Percentiles rank a stretch among this genome's conserved stretches.
Evolutionary conservation across 1,139 yeast species (phyloP).

Genomic region (Yamadazyma sp.): DNA sequence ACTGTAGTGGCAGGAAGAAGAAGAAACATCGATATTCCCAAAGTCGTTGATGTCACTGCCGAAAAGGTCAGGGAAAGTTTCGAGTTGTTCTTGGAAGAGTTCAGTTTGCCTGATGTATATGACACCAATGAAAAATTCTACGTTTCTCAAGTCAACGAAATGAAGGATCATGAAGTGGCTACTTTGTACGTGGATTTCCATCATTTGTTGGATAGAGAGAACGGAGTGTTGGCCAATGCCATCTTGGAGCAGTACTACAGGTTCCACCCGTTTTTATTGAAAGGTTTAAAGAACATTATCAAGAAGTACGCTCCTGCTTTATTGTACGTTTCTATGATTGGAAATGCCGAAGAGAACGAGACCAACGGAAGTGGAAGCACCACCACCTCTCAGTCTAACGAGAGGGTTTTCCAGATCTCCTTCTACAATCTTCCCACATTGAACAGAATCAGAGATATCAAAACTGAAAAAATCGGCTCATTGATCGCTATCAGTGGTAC

Average conservation of each 20-base stretch:
- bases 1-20: constrained; percentile 38
- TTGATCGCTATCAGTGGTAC: constrained; percentile 90
- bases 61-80: constrained; percentile 92
- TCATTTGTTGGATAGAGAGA: constrained; percentile 73
- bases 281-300: constrained; percentile 72
- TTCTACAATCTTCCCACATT: constrained; percentile 84
- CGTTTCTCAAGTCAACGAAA: constrained; percentile 75
- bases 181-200: constrained; percentile 85
- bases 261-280: constrained; percentile 79
- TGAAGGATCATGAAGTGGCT: constrained; percentile 72
- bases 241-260: constrained; percentile 89
- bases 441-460: constrained; percentile 83
- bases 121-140: constrained; percentile 59
- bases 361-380: constrained; percentile 21
- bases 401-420: constrained; percentile 83
- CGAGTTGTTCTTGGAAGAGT: constrained; percentile 78
- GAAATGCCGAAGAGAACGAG: constrained; percentile 18
- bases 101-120: constrained; percentile 23
- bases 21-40: constrained; percentile 69
- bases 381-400: constrained; percentile 44
- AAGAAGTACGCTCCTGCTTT: constrained; percentile 76
- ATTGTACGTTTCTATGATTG: constrained; percentile 48
- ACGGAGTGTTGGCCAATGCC: constrained; percentile 89
- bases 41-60: constrained; percentile 88
- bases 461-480: constrained; percentile 87